Conservation (phyloP, 2,329 filamentous ascomycete genomes). For the Penicillium sp. region DNA sequence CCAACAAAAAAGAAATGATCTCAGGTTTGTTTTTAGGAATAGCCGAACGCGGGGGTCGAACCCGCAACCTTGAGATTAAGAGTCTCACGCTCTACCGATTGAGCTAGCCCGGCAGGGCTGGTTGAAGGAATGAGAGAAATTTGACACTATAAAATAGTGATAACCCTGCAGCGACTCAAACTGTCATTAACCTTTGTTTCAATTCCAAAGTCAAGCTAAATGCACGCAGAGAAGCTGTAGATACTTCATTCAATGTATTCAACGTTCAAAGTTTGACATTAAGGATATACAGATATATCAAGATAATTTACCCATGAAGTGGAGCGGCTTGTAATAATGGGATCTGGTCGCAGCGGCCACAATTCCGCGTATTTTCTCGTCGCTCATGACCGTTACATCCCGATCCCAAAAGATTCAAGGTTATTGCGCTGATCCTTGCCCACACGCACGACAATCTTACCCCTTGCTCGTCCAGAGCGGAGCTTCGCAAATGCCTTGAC, state of each 20-base stretch:
- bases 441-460: constrained; percentile 53
- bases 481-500: constrained; percentile 54
- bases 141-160: neutral
- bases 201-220: too few species aligned
- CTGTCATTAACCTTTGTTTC: too few species aligned
- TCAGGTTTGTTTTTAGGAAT: constrained; percentile 15
- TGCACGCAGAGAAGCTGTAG: too few species aligned
- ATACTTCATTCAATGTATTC: too few species aligned
- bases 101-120: constrained; percentile 42
- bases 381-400: neutral
- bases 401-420: constrained; percentile 2
- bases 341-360: too few species aligned
- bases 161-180: neutral
- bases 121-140: constrained; percentile 1
- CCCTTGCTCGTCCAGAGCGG: constrained; percentile 50
- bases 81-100: constrained; percentile 49
- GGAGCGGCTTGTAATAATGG: too few species aligned
- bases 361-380: neutral
- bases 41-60: constrained; percentile 41
- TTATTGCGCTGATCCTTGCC: constrained; percentile 2
- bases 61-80: constrained; percentile 42
- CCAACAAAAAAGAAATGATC: constrained; percentile 14
- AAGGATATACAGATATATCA: too few species aligned
- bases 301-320: too few species aligned
- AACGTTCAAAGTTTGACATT: too few species aligned